Base-by-base conservation (phyloP, 179 eudicot genomes). In the Silene vulgaris region DNA sequence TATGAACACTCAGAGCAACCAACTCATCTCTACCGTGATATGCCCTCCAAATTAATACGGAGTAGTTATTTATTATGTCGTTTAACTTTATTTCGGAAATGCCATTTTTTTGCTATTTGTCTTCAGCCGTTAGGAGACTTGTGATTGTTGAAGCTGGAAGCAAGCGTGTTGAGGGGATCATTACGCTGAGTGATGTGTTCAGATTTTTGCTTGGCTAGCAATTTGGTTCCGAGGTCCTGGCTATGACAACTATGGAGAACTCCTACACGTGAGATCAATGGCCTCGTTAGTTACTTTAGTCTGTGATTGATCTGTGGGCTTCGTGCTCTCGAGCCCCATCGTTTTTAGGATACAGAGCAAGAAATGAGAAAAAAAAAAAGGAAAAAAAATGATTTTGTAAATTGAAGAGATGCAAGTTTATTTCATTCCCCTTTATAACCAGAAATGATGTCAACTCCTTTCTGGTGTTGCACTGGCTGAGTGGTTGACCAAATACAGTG, bases 71-170 rank as follows among this genome's bases (percentile, higher is more conserved):
- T 0, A 35, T 17, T 19, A 68, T 21, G 20, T 28, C 9, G 2
- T 9, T 43, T 20, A 12, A 1, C 61, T 3, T 50, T 23, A 61
- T 61, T 20, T 61, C 13, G 29, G 29, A 19, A 21, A 13, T 50
- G 62, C 40, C 20, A 71, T 52, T 23, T 54, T 73, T 52, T 28
- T 52, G 68, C 71, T 21, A 20, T 28, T 64, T 59, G 75, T 66
- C 20, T 79, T 80, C 91, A 93, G 98, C 97, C 32, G 90, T 88
- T 5, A 86, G 98, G 82, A 86, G 97, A 76, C 93, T 94, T 74
- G 89, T 94, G 16, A 86, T 94, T 59, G 97, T 94, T 70, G 98
- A 94, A 83, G 98, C 98, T 64, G 98, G 98, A 5, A 93, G 97
- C 89, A 93, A 93, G 87, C 98, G 96, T 1, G 98, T 93, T 2